Percentiles rank a stretch among this genome's conserved stretches.
Evolutionary conservation across 2,329 filamentous ascomycete species (phyloP).

Genomic region (Colletotrichum sp.): DNA sequence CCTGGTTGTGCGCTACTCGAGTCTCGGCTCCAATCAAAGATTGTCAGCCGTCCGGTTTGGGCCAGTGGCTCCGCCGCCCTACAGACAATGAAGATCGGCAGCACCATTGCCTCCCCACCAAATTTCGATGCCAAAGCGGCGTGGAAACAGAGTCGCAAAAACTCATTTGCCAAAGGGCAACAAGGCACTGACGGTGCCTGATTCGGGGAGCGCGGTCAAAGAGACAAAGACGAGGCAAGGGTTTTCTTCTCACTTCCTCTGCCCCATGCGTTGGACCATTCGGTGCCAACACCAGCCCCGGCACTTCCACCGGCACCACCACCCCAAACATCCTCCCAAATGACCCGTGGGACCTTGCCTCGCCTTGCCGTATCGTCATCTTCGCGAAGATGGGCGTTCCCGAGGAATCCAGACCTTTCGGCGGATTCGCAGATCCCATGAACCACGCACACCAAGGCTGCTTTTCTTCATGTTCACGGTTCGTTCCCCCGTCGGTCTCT

Average conservation of each 20-base stretch:
- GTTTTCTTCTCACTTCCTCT: not conserved
- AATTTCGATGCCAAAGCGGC: conserved; percentile 8
- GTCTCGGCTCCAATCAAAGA: conserved; percentile 18
- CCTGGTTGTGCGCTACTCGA: conserved; percentile 4
- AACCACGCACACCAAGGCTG: not conserved
- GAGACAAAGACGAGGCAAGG: conserved; percentile 11
- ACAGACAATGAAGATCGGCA: conserved; percentile 19
- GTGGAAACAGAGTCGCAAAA: not conserved
- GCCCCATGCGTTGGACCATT: not conserved
- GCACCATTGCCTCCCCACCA: conserved; percentile 15
- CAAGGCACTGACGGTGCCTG: not conserved
- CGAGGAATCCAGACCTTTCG: not conserved
- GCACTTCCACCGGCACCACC: not conserved
- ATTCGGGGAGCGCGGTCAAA: conserved; percentile 1
- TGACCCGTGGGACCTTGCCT: not conserved
- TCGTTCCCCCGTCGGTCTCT: not conserved
- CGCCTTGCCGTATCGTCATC: not conserved
- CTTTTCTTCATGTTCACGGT: not conserved
- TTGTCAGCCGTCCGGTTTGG: conserved; percentile 18
- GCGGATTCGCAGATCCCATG: not conserved
- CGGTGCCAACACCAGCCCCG: not conserved
- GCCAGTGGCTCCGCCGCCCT: not conserved
- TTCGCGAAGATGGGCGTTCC: not conserved
- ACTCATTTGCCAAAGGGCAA: not conserved
- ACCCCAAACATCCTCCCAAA: not conserved